Base-by-base conservation (phyloP, 805 yeast species). In the Kodamaea kaohsiungensis region DNA sequence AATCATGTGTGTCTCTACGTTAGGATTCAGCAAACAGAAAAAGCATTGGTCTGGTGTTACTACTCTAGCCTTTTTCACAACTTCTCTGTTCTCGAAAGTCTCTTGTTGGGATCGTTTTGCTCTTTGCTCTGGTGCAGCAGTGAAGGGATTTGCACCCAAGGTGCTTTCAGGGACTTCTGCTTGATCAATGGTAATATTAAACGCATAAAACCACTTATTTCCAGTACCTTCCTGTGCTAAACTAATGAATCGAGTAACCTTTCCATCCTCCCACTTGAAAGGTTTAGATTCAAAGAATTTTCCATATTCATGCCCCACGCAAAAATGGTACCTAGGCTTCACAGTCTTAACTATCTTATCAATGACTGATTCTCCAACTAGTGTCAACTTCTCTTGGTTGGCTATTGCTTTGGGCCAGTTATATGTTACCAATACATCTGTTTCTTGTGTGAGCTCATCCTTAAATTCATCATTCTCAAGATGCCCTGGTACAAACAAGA, bases 1-100 rank as follows among this genome's bases (percentile, higher is more conserved):
- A 10, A 91, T 82, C 87, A 92, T 84, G 66, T 91, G 96, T 1
- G 88, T 76, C 59, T 87, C 92, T 6, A 88, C 78, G 12, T 85
- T 80, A 0, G 96, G 88, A 62, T 89, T 90, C 1, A 93, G 83
- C 16, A 91, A 77, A 65, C 97, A 91, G 64, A 91, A 89, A 69
- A 89, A 91, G 65, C 98, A 91, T 45, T 75, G 70, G 12, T 73
- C 75, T 0, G 93, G 91, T 0, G 78, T 64, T 1, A 89, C 83
- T 0, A 65, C 68, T 55, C 69, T 71, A n/a, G 57, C 55, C 52
- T 72, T 69, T 59, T 73, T 40, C 7, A 3, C 25, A 3, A 22
- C 15, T 15, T 48, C 43, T 15, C 17, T 43, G 16, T 18, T 39
- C 1, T 57, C 60, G 1, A 13, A 55, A 50, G 37, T 52, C 10